phyloP scores from a whole-genome alignment of 2,329 filamentous ascomycete species.

The Colletotrichum ledebouriae region DNA sequence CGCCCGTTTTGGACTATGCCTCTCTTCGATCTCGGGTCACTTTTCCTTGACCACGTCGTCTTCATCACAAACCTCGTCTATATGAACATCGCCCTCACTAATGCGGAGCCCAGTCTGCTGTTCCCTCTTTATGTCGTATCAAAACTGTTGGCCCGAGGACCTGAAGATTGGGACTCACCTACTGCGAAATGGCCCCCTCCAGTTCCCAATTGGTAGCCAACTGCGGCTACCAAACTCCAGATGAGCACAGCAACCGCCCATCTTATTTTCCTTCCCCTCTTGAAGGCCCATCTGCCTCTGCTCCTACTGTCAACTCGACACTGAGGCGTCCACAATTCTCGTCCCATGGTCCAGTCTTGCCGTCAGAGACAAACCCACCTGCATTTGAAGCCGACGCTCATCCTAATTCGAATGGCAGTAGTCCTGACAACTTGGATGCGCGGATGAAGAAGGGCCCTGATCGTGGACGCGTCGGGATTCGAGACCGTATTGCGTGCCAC shows the following conservation, averaged over 20 bases:
- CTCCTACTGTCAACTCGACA: slow-evolving; percentile 12
- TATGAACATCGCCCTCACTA: slow-evolving; percentile 64
- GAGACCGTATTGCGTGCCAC: slow-evolving; percentile 65
- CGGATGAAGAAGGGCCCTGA: slow-evolving; percentile 44
- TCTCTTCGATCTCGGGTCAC: slow-evolving; percentile 65
- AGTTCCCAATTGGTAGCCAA: slow-evolving; percentile 48
- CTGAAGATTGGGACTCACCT: slow-evolving; percentile 60
- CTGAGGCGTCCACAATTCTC: slow-evolving; percentile 36
- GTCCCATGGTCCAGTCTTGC: slow-evolving; percentile 27
- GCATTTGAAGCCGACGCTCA: slow-evolving; percentile 25
- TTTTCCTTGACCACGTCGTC: slow-evolving; percentile 64
- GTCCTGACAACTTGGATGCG: slow-evolving; percentile 53
- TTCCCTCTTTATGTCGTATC: slow-evolving; percentile 63
- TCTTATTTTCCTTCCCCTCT: slow-evolving; percentile 47
- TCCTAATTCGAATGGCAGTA: slow-evolving; percentile 46
- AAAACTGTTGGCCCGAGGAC: slow-evolving; percentile 61
- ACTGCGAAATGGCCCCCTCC: slow-evolving; percentile 54
- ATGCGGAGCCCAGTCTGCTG: slow-evolving; percentile 62
- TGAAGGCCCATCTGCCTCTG: slow-evolving; percentile 11
- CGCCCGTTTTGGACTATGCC: slow-evolving; percentile 56
- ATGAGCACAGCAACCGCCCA: slow-evolving; percentile 49
- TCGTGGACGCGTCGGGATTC: slow-evolving; percentile 56
- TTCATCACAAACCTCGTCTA: slow-evolving; percentile 68
- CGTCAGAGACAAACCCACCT: slow-evolving; percentile 7
- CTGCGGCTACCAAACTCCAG: slow-evolving; percentile 56